Evolutionary conservation across 106 monocot genomes (phyloP).

Genomic region (Ottelia alismoides): DNA sequence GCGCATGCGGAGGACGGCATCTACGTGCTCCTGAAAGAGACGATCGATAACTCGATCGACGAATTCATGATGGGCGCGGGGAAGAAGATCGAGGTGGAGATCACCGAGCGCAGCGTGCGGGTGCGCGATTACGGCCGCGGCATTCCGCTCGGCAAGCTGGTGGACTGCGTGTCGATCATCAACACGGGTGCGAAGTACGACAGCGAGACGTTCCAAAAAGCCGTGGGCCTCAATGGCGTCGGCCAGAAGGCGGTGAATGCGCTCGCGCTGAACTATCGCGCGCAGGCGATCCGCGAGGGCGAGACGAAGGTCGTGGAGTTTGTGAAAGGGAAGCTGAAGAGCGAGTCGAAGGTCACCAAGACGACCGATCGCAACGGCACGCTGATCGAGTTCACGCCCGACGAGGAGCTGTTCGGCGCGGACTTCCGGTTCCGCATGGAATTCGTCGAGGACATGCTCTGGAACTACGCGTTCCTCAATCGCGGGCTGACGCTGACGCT

Average conservation of each 20-base stretch:
- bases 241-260: background rate
- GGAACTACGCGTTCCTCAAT: too few relatives aligned
- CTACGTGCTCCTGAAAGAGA: background rate
- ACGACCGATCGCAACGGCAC: too few relatives aligned
- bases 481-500: too few relatives aligned
- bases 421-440: too few relatives aligned
- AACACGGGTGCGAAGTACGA: background rate
- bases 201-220: background rate
- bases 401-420: too few relatives aligned
- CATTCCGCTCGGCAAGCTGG: background rate
- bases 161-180: background rate
- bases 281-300: too few relatives aligned
- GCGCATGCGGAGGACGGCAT: background rate
- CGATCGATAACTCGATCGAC: background rate
- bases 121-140: background rate
- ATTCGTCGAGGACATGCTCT: too few relatives aligned
- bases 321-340: too few relatives aligned
- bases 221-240: background rate
- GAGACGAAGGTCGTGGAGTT: too few relatives aligned
- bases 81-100: background rate
- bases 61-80: background rate
- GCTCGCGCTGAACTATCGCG: too few relatives aligned
- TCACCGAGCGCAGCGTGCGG: background rate
- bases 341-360: too few relatives aligned
- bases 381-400: too few relatives aligned